Conservation (phyloP, 768 basidiomycete species). For the Russula ochroleuca region DNA sequence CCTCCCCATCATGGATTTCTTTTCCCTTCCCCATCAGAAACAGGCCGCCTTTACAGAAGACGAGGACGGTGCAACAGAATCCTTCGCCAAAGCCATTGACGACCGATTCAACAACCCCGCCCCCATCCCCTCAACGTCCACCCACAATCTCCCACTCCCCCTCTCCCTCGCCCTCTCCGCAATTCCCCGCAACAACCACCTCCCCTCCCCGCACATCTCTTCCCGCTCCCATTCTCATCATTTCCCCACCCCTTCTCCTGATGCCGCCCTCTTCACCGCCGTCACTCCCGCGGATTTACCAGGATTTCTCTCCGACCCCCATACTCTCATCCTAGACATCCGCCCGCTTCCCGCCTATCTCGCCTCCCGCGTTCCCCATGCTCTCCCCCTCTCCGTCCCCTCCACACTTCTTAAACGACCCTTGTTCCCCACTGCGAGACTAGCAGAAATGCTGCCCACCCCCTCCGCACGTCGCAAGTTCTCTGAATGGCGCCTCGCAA, state of each 20-base stretch:
- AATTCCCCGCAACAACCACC: conserved; percentile 19
- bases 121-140: conserved; percentile 30
- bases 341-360: conserved; percentile 75
- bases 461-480: conserved; percentile 54
- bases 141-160: conserved; percentile 34
- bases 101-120: conserved; percentile 38
- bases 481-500: conserved; percentile 50
- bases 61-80: conserved; percentile 35
- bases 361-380: conserved; percentile 57
- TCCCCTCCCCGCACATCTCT: conserved; percentile 23
- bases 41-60: conserved; percentile 18
- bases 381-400: conserved; percentile 86
- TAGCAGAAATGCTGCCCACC: conserved; percentile 77
- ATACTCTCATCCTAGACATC: conserved; percentile 77
- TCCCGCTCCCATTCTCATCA: conserved; percentile 16
- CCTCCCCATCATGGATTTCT: conserved; percentile 28
- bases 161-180: conserved; percentile 29
- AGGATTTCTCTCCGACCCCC: conserved; percentile 35
- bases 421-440: conserved; percentile 71
- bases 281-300: conserved; percentile 34
- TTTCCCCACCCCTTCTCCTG: conserved; percentile 18
- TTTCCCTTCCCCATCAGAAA: conserved; percentile 24
- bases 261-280: conserved; percentile 27
- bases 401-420: conserved; percentile 93
- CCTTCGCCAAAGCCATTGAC: conserved; percentile 55